Conservation (phyloP, 257 asterid species). For the Penstemon barbatus region DNA sequence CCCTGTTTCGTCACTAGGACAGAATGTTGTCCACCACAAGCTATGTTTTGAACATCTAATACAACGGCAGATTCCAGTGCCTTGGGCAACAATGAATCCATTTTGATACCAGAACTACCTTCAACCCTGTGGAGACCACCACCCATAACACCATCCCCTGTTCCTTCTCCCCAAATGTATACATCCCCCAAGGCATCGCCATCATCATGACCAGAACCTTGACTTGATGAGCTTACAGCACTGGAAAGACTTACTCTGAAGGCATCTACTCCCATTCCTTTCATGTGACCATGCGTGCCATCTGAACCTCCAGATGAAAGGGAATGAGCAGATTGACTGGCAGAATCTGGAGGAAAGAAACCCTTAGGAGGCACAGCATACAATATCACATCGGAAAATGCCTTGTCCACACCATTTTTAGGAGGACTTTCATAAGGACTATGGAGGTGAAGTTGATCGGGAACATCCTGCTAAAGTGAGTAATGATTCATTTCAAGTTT, state of each 20-base stretch:
- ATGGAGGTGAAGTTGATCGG: conserved; percentile 62
- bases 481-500: conserved; percentile 28
- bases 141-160: conserved; percentile 77
- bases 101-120: conserved; percentile 45
- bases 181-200: conserved; percentile 94
- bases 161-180: conserved; percentile 92
- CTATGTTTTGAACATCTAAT: conserved; percentile 84
- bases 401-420: conserved; percentile 66
- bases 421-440: conserved; percentile 92
- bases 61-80: conserved; percentile 90
- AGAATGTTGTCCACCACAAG: conserved; percentile 88
- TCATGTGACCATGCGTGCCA: conserved; percentile 66
- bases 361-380: conserved; percentile 78
- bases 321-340: conserved; percentile 67
- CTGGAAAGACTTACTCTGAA: conserved; percentile 96
- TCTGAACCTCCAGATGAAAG: conserved; percentile 88
- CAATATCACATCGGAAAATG: conserved; percentile 64
- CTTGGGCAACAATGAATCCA: conserved; percentile 78
- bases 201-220: conserved; percentile 96
- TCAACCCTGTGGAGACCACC: conserved; percentile 68
- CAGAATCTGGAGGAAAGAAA: conserved; percentile 74
- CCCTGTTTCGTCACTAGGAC: conserved; percentile 88
- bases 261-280: conserved; percentile 76
- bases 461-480: conserved; percentile 60
- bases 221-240: conserved; percentile 96